A percentile compares a stretch with the other conserved stretches of the same genome.
phyloP scores from a whole-genome alignment of 805 yeast species.

The Cyberlindnera bimundalis region DNA sequence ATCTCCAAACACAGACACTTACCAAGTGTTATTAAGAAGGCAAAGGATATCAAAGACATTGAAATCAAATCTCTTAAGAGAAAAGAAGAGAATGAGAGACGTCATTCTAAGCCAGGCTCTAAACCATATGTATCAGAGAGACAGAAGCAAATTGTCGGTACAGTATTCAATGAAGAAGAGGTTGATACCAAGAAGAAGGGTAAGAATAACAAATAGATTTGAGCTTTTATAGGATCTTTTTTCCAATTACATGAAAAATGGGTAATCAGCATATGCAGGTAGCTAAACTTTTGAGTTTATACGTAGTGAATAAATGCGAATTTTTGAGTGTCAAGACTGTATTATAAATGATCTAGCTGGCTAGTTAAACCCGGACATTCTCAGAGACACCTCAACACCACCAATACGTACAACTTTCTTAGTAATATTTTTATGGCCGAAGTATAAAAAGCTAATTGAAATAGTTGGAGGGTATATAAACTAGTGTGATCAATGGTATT shows the following conservation, averaged over 20 bases:
- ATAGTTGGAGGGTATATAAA: no score
- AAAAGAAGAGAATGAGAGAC: constrained; percentile 79
- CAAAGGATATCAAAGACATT: constrained; percentile 75
- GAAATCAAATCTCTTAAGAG: constrained; percentile 73
- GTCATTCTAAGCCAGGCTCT: constrained; percentile 64
- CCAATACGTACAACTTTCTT: no score
- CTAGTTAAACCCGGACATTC: no score
- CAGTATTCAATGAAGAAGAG: constrained; percentile 57
- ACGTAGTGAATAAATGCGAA: not conserved
- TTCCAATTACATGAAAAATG: no score
- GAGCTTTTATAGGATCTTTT: no score
- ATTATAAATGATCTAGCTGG: no score
- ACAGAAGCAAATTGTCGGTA: constrained; percentile 81
- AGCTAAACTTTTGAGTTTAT: not conserved
- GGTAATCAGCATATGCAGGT: not conserved
- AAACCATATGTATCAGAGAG: constrained; percentile 67
- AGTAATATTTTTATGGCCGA: no score
- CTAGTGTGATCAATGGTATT: no score
- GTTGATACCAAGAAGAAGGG: constrained; percentile 12
- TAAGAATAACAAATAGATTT: constrained; percentile 1
- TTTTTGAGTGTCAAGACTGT: not conserved
- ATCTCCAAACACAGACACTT: constrained; percentile 90
- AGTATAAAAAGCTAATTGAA: no score
- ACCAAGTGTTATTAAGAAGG: constrained; percentile 84
- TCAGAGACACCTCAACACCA: no score